Percentiles rank a stretch among this genome's conserved stretches.
phyloP scores from a whole-genome alignment of 139 green algal species.

The Klebsormidium nitens region DNA sequence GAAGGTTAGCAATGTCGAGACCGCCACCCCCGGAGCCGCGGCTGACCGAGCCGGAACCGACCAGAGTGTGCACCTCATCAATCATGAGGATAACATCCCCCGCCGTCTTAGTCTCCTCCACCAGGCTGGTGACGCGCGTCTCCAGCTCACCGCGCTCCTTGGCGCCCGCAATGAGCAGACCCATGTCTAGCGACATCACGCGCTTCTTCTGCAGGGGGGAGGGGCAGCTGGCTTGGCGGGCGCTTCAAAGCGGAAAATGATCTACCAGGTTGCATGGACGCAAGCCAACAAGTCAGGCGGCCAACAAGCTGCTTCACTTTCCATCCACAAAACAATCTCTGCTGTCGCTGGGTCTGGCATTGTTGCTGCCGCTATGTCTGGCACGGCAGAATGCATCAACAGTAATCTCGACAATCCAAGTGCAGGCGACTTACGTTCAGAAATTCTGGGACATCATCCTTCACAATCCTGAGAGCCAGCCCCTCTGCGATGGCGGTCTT shows the following conservation, averaged over 20 bases:
- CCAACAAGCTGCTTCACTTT: too few relatives aligned
- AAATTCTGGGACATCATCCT: slow-evolving; percentile 69
- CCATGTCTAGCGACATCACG: slow-evolving; percentile 90
- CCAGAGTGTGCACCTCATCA: slow-evolving; percentile 90
- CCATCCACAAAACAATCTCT: too few relatives aligned
- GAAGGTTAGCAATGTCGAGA: slow-evolving; percentile 90
- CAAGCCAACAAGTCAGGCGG: too few relatives aligned
- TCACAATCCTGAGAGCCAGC: slow-evolving; percentile 75
- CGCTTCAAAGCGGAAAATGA: too few relatives aligned
- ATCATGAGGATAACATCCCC: slow-evolving; percentile 92
- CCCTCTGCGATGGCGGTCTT: slow-evolving; percentile 75
- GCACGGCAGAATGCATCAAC: too few relatives aligned
- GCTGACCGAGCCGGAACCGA: slow-evolving; percentile 72
- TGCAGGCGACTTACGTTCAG: slow-evolving; percentile 49
- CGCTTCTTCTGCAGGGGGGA: slow-evolving; percentile 59
- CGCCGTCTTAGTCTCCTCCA: slow-evolving; percentile 61
- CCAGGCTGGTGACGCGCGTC: slow-evolving; percentile 78
- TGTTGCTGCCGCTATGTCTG: too few relatives aligned
- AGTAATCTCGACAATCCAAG: too few relatives aligned
- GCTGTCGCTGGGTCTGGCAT: too few relatives aligned
- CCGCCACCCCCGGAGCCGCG: slow-evolving; percentile 53
- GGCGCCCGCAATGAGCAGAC: slow-evolving; percentile 77
- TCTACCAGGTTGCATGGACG: too few relatives aligned
- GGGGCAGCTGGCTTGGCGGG: too few relatives aligned
- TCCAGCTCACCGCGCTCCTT: slow-evolving; percentile 97